Evolutionary conservation across 371 early-diverging fungal species (phyloP).

Genomic region (Mucor irregularis): DNA sequence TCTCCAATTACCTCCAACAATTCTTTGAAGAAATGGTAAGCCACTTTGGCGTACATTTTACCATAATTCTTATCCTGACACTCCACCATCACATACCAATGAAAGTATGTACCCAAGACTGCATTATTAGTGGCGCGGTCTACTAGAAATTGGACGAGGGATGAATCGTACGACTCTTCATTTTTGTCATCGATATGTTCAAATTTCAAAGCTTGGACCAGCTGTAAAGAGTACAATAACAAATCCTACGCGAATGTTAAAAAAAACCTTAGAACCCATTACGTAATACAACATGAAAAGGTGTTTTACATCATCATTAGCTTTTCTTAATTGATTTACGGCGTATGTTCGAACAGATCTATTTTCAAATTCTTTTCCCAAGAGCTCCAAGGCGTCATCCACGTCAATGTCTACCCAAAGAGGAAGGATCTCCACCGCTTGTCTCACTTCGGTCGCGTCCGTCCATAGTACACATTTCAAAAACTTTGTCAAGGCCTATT

Average conservation of each 20-base stretch:
- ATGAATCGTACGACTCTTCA: constrained; percentile 59
- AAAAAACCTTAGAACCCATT: too few relatives aligned
- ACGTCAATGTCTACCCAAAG: constrained; percentile 92
- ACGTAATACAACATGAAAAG: background rate
- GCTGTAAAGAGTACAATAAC: constrained; percentile 86
- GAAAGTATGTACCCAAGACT: constrained; percentile 85
- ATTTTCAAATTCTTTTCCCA: constrained; percentile 88
- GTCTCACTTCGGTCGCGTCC: constrained; percentile 88
- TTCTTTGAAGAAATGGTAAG: constrained; percentile 74
- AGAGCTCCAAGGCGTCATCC: constrained; percentile 92
- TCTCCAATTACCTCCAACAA: constrained; percentile 67
- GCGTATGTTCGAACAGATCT: constrained; percentile 85
- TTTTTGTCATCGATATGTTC: constrained; percentile 64
- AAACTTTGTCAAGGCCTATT: constrained; percentile 92
- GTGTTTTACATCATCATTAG: constrained; percentile 87
- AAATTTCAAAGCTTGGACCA: constrained; percentile 97
- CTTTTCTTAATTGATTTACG: constrained; percentile 83
- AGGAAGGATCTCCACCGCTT: constrained; percentile 85
- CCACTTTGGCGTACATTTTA: constrained; percentile 85
- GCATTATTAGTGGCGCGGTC: constrained; percentile 79
- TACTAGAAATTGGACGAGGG: constrained; percentile 85
- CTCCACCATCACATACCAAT: constrained; percentile 97
- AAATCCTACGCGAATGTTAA: constrained; percentile 73
- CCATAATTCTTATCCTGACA: constrained; percentile 67
- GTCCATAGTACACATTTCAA: constrained; percentile 94